Base-by-base conservation (phyloP, 192 early-diverging fungal genomes). In the Umbelopsis ramanniana region DNA sequence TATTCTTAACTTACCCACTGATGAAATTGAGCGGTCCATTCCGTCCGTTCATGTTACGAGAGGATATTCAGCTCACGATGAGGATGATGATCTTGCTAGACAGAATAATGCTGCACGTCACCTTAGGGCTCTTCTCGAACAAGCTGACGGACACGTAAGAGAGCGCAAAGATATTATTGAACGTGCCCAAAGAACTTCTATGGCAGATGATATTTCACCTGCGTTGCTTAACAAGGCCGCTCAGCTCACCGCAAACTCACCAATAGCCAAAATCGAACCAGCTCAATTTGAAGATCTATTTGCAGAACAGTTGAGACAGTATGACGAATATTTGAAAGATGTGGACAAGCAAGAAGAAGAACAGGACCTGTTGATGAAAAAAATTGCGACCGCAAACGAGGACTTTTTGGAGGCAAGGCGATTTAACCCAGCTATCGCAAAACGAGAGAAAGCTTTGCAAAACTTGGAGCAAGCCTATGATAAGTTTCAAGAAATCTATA, bases 151-250 rank as follows among this genome's bases (percentile, higher is more conserved):
- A 19, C 68, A 74, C 21, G 29, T 67, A 0, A 53, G 52, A n/a
- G 26, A 50, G 7, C 72, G 72, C 35, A 82, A 85, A 24, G 87
- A 86, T 47, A 80, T 90, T 0, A 78, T 91, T 2, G 91, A 90
- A 21, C 85, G 92, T 74, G 76, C 93, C 2, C 92, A 89, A 75
- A 80, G 89, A 43, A 68, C 87, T 10, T 85, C 92, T 1, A 81
- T 87, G 45, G 84, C 86, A 35, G 95, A 97, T 74, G 93, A 97
- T 68, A 92, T 97, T 63, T 89, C 90, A 26, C 89, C 89, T 10
- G 80, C 84, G 10, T 75, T 92, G 0, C 85, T 88, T 29, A 85
- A 89, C 26, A 87, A 89, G 69, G 88, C 90, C 35, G 89, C 89
- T 55, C 72, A 88, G 63, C 70, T 93, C 26, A 89, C 89, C 0